Evolutionary conservation across 1,139 yeast genomes (phyloP).

Genomic region (Sugiyamaella castrensis): DNA sequence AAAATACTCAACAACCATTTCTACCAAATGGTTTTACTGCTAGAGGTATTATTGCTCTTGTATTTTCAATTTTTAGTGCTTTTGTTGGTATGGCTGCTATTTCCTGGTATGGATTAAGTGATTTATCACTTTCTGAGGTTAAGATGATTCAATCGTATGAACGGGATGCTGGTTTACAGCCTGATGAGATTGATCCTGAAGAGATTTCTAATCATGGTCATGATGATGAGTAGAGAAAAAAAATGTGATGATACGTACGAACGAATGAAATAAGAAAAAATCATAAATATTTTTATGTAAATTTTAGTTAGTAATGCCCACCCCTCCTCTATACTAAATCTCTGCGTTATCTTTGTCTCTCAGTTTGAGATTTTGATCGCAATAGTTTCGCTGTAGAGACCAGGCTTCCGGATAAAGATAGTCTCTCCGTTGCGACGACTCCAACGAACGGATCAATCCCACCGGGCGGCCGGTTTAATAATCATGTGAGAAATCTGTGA

Average conservation of each 20-base stretch:
- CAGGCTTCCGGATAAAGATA: too few relatives aligned
- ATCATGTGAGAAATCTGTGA: too few relatives aligned
- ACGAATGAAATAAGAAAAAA: too few relatives aligned
- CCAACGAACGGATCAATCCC: too few relatives aligned
- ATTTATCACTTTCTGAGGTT: conserved; percentile 35
- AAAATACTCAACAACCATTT: conserved; percentile 58
- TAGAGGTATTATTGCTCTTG: conserved; percentile 84
- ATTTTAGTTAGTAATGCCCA: too few relatives aligned
- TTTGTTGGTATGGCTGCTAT: conserved; percentile 73
- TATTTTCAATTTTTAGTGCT: conserved; percentile 76
- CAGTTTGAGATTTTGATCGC: too few relatives aligned
- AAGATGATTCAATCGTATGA: conserved; percentile 24
- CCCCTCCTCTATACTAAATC: too few relatives aligned
- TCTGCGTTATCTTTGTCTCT: too few relatives aligned
- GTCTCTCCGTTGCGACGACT: too few relatives aligned
- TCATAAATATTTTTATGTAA: too few relatives aligned
- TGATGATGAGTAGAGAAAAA: conserved; percentile 11
- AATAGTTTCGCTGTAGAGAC: too few relatives aligned
- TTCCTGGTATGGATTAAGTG: conserved; percentile 78
- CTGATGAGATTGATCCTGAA: conserved; percentile 24
- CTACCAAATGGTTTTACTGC: conserved; percentile 88
- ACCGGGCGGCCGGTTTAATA: too few relatives aligned
- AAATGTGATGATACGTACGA: background rate
- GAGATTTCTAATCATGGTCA: conserved; percentile 20
- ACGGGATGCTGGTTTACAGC: conserved; percentile 24